These are phyloP conservation scores for Parathielavia hyrcaniae DNA, from an alignment of 495 filamentous ascomycete species.

Conservation along the genomic window DNA sequence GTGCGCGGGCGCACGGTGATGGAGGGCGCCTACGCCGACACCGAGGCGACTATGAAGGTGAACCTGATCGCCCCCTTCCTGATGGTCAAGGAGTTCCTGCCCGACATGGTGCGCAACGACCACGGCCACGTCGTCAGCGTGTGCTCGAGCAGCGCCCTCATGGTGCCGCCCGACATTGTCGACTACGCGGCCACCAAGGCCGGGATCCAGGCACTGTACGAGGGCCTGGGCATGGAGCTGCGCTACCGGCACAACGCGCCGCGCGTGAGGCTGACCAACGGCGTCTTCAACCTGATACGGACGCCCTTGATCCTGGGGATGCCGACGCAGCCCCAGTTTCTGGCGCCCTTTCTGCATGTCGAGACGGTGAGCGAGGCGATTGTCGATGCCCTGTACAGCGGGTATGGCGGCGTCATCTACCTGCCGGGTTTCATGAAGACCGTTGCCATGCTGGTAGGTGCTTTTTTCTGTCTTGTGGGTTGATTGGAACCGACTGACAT, in stretches of 20 bases:
- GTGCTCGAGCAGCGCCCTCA: conserved; percentile 21
- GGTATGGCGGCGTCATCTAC: conserved; percentile 30
- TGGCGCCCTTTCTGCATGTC: conserved; percentile 35
- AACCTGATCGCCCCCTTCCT: conserved; percentile 28
- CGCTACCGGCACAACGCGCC: conserved; percentile 26
- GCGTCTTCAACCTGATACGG: conserved; percentile 33
- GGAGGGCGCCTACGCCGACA: conserved; percentile 25
- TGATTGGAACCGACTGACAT: not conserved
- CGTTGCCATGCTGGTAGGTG: conserved; percentile 33
- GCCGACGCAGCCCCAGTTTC: conserved; percentile 29
- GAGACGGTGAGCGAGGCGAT: conserved; percentile 36
- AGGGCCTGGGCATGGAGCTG: conserved; percentile 25
- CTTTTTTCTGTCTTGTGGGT: not conserved
- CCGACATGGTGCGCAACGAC: conserved; percentile 22
- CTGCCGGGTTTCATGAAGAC: conserved; percentile 33
- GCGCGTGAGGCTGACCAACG: conserved; percentile 30
- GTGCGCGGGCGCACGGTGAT: conserved; percentile 21
- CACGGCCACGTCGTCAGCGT: conserved; percentile 27
- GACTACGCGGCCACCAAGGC: conserved; percentile 27
- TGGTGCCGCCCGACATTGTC: conserved; percentile 20
- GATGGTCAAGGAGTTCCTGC: conserved; percentile 28
- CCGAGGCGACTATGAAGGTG: conserved; percentile 24
- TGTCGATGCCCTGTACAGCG: conserved; percentile 31
- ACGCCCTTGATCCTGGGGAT: conserved; percentile 33
- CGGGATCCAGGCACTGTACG: conserved; percentile 20